phyloP scores from a whole-genome alignment of 345 rosid genomes.

The Cardamine resedifolia region DNA sequence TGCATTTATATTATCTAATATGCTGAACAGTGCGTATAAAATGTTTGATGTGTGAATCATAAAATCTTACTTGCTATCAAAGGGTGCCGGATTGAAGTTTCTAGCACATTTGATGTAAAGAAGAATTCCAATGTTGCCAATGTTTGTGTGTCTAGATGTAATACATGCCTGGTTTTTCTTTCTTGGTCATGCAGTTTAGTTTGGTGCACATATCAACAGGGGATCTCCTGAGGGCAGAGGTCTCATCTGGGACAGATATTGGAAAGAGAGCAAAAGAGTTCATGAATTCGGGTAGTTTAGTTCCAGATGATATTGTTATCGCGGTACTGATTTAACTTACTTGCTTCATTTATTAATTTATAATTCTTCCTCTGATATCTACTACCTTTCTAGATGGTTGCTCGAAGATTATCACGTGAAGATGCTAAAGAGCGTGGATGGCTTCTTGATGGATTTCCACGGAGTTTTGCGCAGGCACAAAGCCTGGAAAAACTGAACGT shows the following conservation, averaged over 20 bases:
- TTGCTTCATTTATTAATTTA: background rate
- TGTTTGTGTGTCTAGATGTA: conserved; percentile 6
- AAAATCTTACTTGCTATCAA: no score
- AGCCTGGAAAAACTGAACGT: conserved; percentile 69
- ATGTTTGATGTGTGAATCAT: no score
- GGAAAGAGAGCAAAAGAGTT: conserved; percentile 78
- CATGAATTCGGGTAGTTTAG: conserved; percentile 76
- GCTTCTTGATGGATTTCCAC: conserved; percentile 95
- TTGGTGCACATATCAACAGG: conserved; percentile 93
- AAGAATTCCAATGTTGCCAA: background rate
- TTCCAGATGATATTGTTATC: conserved; percentile 84
- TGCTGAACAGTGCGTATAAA: background rate
- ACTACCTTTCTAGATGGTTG: conserved; percentile 58
- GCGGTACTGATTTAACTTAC: conserved; percentile 45
- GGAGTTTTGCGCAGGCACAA: conserved; percentile 73
- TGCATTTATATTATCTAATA: background rate
- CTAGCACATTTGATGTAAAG: background rate
- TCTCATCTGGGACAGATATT: conserved; percentile 70
- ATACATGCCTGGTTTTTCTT: background rate
- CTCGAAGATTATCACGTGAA: conserved; percentile 53
- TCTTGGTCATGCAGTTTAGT: conserved; percentile 50
- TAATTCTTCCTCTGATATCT: conserved; percentile 1
- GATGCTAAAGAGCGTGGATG: conserved; percentile 81
- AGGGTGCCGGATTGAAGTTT: no score
- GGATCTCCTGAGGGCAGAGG: conserved; percentile 83